Base-by-base conservation (phyloP, 345 rosid genomes). In the Jatropha curcas region DNA sequence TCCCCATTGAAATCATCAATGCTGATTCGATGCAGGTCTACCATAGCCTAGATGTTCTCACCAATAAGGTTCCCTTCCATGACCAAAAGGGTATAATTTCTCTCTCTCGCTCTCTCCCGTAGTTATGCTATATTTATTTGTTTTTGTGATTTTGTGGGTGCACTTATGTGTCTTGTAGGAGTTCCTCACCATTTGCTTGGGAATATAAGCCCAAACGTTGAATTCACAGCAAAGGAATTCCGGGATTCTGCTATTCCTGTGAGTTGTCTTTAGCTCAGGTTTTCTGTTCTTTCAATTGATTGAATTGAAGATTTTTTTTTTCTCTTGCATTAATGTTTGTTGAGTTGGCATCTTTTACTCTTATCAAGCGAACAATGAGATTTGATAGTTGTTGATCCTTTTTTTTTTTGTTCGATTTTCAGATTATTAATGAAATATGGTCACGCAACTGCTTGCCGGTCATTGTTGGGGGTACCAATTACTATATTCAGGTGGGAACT, bases 1-100 rank as follows among this genome's bases (percentile, higher is more conserved):
- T 92, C 50, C 91, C 91, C 1, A 33, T 91, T 33, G 98, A 92
- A 81, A 82, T 95, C 78, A 86, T 95, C 80, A 95, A 92, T 85
- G 98, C 98, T 59, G 98, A 95, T 81, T 92, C 97, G 41, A 95
- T 92, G 99, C 98, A 92, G 83, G 93, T 95, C 71, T 92, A 92
- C 78, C 60, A 73, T 52, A 93, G 97, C 46, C 94, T 95, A 60
- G 92, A 95, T 71, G 86, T 95, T 22, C 92, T 92, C 76, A 92
- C 97, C 85, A 95, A 92, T 71, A 95, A 92, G 46, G 89, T 92
- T 46, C 82, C 97, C 45, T 39, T 81, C 37, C 62, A 76, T 24
- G 93, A 95, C 19, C 97, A 91, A 79, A 85, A 84, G 50, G 97
- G 99, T 86, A 6, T 12, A 22, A 51, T 13, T 2, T 14, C 31